Evolutionary conservation across 2,329 filamentous ascomycete species (phyloP), one percentile per base, ranked within the genome.

Genomic region (Paramyrothecium roridum): DNA sequence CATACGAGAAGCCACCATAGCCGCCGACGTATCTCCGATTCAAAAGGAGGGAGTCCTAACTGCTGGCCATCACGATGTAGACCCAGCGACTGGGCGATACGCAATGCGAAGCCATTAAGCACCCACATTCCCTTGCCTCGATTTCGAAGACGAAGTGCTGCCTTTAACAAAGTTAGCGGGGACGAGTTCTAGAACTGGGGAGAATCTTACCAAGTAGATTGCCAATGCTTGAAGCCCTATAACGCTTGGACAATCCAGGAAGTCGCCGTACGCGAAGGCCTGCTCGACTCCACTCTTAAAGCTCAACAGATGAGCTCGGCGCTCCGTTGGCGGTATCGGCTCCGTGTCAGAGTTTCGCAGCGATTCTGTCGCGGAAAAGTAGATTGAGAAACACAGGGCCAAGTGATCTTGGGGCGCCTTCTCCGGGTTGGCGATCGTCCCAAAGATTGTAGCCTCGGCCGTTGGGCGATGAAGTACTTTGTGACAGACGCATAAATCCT

Each of bases 1-100:
- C 78, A 67, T 2, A 80, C 62, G 2, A 85, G 67, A 19, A 79
- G 74, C 79, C 79, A 85, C 76, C 80, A 79, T 4, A 84, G 68
- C 47, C 82, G 72, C 43, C 82, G 77, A 7, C 81, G 74, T 69
- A 84, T 76, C 63, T 85, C 79, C 0, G 74, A 75, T 51, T 85
- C 80, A 49, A 76, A 83, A 46, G 62, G 70, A 46, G 53, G 53
- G 8, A 73, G 45, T 54, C 63, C 59, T 1, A 70, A 59, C 10
- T 70, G 63, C 2, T 63, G 62, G 0, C 74, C 68, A 62, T 85
- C 80, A 52, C 66, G 73, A 50, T 84, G 75, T 8, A 85, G 66
- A 2, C 80, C 80, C 68, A 85, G 79, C 10, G 79, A 73, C 57
- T 80, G 76, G 1, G 78, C 80, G 47, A 82, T 79, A 43, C 81